Evolutionary conservation across 2,329 filamentous ascomycete genomes (phyloP).

Genomic region (Malbranchea zuffiana): DNA sequence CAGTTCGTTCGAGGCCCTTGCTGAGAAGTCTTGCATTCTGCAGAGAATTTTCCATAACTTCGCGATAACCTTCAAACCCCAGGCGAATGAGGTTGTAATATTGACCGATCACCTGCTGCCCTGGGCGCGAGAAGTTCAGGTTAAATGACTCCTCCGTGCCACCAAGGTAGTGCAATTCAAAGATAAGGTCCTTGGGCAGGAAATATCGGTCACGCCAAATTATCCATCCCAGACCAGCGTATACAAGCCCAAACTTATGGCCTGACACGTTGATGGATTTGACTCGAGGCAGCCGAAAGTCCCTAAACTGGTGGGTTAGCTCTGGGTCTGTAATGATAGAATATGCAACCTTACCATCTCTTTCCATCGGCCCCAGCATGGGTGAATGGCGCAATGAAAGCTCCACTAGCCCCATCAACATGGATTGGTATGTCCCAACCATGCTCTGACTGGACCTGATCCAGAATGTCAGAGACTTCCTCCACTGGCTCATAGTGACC

Average conservation of each 20-base stretch:
- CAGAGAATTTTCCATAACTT: conserved; percentile 54
- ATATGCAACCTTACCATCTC: conserved; percentile 41
- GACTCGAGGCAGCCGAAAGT: conserved; percentile 27
- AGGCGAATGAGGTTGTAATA: conserved; percentile 65
- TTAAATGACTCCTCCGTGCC: conserved; percentile 62
- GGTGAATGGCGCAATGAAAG: conserved; percentile 35
- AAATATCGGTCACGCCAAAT: conserved; percentile 56
- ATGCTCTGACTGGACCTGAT: conserved; percentile 51
- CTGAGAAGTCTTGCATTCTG: conserved; percentile 54
- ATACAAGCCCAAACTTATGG: conserved; percentile 46
- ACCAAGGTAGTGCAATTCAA: conserved; percentile 60
- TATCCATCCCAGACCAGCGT: conserved; percentile 59
- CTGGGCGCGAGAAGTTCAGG: conserved; percentile 61
- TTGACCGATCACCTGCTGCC: conserved; percentile 58
- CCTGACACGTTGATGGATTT: conserved; percentile 49
- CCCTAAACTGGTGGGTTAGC: conserved; percentile 27
- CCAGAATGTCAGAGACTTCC: conserved; percentile 54
- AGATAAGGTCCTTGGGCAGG: conserved; percentile 57
- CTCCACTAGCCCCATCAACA: conserved; percentile 34
- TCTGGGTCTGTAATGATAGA: not conserved
- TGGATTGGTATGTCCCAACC: conserved; percentile 55
- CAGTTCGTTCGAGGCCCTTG: conserved; percentile 52
- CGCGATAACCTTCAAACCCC: conserved; percentile 53
- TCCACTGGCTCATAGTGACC: conserved; percentile 64
- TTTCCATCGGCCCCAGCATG: conserved; percentile 32